Base-by-base conservation (phyloP, 2,329 filamentous ascomycete species). In the Elsinoe necatrix region DNA sequence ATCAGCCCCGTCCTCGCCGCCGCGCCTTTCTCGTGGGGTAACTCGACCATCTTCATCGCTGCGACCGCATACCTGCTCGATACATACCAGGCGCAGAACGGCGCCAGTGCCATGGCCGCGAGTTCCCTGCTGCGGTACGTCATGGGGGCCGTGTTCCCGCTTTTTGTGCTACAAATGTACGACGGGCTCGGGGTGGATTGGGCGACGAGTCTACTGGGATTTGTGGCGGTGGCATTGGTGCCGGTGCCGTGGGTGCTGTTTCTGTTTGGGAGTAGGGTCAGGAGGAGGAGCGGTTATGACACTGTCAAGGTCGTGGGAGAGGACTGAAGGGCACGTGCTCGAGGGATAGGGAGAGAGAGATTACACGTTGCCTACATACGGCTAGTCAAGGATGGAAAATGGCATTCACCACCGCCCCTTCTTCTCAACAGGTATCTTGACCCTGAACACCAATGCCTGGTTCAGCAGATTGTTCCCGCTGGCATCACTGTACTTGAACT, bases 391-490 rank as follows among this genome's bases (percentile, higher is more conserved):
- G 9, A 29, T 29, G 27, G n/a, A n/a, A 29, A 9, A 29, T 6
- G 34, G 14, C 3, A 37, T 37, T 21, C 43, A 27, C 35, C 20
- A 31, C 21, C 39, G 11, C 20, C 37, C 25, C 14, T 20, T 57
- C 14, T 58, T 60, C 1, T 56, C 71, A 56, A 65, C 69, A 2
- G 77, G 76, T 31, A 80, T 60, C 55, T 71, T 75, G 42, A 83
- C 72, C 67, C 77, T 79, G 69, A 86, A 86, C 2, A 84, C 80
- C 63, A 86, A 66, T 5, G 77, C 79, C 69, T 87, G 84, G 57
- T 75, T 84, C 59, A 84, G 77, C 35, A 86, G 65, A 58, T 77
- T 75, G 61, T 73, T 81, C 0, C 82, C 82, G 25, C 76, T 80
- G 3, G 65, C 70, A 63, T 87, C 84, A 1, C 71, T 68, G 62